Conservation (phyloP, 1,139 yeast genomes). For the Diutina catenulata region DNA sequence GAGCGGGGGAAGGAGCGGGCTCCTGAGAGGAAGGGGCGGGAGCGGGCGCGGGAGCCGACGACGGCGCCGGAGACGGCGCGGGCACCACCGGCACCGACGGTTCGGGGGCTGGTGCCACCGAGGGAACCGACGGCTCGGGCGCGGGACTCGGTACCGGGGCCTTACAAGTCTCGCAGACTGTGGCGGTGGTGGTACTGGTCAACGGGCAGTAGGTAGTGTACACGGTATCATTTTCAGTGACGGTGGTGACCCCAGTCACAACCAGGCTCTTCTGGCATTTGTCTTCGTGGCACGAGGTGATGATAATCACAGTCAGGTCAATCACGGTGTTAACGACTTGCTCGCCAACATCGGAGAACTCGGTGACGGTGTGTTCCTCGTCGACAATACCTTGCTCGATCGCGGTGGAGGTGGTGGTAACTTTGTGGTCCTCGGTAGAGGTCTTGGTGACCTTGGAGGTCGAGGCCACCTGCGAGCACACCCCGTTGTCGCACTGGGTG, state of each 20-base stretch:
- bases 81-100: too few relatives aligned
- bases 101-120: too few relatives aligned
- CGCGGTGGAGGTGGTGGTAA: slow-evolving; percentile 1
- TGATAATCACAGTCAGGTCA: neutral
- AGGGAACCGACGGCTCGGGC: too few relatives aligned
- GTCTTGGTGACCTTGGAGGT: neutral
- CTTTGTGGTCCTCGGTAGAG: neutral
- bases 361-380: neutral
- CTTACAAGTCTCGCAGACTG: slow-evolving; percentile 3
- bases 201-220: neutral
- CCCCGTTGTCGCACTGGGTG: neutral
- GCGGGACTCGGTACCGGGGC: too few relatives aligned
- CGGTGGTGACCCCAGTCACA: too few relatives aligned
- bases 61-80: too few relatives aligned
- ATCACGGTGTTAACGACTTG: neutral
- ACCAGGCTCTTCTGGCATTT: too few relatives aligned
- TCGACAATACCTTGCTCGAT: neutral
- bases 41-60: too few relatives aligned
- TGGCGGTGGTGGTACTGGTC: neutral
- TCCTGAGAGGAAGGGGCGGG: too few relatives aligned
- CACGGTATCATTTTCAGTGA: too few relatives aligned
- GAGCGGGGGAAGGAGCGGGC: neutral
- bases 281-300: neutral
- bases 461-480: neutral
- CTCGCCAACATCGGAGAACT: neutral